Evolutionary conservation across 2,329 filamentous ascomycete species (phyloP).

Genomic region (Lasiodiplodia hormozganensis): DNA sequence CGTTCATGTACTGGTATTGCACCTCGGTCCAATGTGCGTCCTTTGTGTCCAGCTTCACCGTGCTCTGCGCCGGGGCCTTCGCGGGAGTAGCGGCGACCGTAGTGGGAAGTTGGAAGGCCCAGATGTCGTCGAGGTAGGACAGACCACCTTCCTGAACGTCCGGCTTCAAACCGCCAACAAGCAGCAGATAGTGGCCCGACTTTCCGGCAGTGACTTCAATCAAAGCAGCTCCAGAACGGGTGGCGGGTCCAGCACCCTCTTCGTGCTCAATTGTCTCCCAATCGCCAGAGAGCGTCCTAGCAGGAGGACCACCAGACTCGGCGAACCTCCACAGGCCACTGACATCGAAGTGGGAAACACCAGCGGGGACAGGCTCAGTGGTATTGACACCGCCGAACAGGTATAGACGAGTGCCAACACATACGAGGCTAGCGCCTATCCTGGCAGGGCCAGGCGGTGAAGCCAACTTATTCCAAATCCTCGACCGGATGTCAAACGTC

Average conservation of each 20-base stretch:
- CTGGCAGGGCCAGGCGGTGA: constrained; percentile 48
- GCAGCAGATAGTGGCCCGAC: constrained; percentile 60
- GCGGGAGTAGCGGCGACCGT: constrained; percentile 53
- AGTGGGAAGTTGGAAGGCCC: constrained; percentile 60
- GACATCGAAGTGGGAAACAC: constrained; percentile 42
- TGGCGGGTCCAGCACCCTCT: constrained; percentile 46
- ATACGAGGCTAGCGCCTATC: constrained; percentile 50
- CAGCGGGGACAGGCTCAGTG: constrained; percentile 34
- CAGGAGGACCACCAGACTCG: constrained; percentile 43
- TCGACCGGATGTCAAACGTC: constrained; percentile 57
- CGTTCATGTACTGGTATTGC: constrained; percentile 54
- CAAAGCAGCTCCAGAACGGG: constrained; percentile 53
- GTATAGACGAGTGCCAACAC: constrained; percentile 56
- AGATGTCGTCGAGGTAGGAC: constrained; percentile 52
- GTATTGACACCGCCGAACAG: constrained; percentile 49
- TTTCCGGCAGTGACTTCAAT: constrained; percentile 58
- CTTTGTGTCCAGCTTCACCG: constrained; percentile 55
- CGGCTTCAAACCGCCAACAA: constrained; percentile 54
- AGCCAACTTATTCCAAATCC: constrained; percentile 60
- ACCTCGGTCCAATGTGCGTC: constrained; percentile 60
- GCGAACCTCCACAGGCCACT: constrained; percentile 44
- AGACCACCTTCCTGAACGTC: constrained; percentile 25
- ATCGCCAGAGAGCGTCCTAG: constrained; percentile 37
- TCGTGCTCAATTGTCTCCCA: constrained; percentile 43
- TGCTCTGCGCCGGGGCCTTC: constrained; percentile 58